These are phyloP conservation scores for Macrophomina pseudophaseolina DNA, from an alignment of 2,329 filamentous ascomycete genomes.

Conservation along the genomic window DNA sequence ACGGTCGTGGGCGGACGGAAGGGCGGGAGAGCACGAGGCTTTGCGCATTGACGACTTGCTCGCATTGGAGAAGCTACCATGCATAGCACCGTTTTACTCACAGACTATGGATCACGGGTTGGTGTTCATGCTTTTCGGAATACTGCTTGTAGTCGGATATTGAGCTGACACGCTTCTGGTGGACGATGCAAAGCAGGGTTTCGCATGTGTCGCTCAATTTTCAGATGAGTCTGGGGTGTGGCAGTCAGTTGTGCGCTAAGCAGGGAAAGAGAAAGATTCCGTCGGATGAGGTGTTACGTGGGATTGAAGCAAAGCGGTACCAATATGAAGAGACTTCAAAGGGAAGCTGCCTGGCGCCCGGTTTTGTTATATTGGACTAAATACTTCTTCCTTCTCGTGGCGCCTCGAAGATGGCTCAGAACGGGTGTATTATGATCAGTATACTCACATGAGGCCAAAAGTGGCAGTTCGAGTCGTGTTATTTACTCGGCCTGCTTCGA, in stretches of 20 bases:
- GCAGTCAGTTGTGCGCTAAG: too few species aligned
- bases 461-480: background rate
- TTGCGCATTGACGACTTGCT: background rate
- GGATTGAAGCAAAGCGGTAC: too few species aligned
- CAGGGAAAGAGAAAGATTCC: too few species aligned
- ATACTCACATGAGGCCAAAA: background rate
- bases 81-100: background rate
- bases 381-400: background rate
- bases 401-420: background rate
- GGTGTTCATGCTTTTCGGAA: background rate
- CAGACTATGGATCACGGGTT: background rate
- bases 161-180: background rate
- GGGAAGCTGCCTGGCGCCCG: background rate
- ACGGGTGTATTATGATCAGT: background rate
- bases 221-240: too few species aligned
- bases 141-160: background rate
- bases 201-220: background rate
- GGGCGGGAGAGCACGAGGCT: conserved; percentile 4
- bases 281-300: too few species aligned
- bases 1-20: background rate
- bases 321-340: too few species aligned
- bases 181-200: background rate
- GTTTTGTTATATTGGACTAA: background rate
- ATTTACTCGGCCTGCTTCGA: background rate
- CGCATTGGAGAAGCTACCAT: background rate